Percentiles rank a stretch among this genome's conserved stretches.
phyloP scores from a whole-genome alignment of 192 early-diverging fungal genomes.

The Backusella tuberculispora region DNA sequence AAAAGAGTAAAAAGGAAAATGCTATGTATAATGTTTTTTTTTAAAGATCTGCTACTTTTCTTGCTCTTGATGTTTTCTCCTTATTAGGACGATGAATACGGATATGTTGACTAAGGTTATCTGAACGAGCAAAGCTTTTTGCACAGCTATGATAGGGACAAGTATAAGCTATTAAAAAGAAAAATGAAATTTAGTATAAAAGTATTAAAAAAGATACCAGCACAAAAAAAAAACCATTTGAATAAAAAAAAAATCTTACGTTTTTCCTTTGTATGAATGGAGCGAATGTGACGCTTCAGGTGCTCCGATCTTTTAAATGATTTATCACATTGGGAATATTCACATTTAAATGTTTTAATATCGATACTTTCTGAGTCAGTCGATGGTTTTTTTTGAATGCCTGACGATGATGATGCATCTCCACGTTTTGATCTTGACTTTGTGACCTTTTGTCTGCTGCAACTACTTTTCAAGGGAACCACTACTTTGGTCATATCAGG shows the following conservation, averaged over 20 bases:
- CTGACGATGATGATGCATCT: not conserved
- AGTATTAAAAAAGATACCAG: no score
- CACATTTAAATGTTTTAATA: slow-evolving; percentile 48
- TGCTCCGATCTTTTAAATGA: slow-evolving; percentile 62
- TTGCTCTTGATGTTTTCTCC: not conserved
- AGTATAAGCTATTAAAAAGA: slow-evolving; percentile 41
- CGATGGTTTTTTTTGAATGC: not conserved
- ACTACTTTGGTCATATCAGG: not conserved
- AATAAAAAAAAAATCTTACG: slow-evolving; percentile 20
- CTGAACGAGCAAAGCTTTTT: slow-evolving; percentile 57
- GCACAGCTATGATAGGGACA: slow-evolving; percentile 50
- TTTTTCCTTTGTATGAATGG: slow-evolving; percentile 63
- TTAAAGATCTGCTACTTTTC: not conserved
- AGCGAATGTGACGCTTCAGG: slow-evolving; percentile 60
- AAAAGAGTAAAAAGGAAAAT: not conserved
- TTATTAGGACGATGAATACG: slow-evolving; percentile 52
- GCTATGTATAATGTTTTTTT: not conserved
- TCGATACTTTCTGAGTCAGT: not conserved
- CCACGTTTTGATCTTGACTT: slow-evolving; percentile 11
- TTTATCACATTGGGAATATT: slow-evolving; percentile 57
- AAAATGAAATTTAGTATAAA: not conserved
- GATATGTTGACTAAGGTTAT: slow-evolving; percentile 58
- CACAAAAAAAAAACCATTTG: not conserved
- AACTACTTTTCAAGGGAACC: slow-evolving; percentile 16
- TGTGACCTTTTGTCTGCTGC: slow-evolving; percentile 1